Evolutionary conservation across 2,329 filamentous ascomycete species (phyloP).

Genomic region (Arthrocladium fulminans): DNA sequence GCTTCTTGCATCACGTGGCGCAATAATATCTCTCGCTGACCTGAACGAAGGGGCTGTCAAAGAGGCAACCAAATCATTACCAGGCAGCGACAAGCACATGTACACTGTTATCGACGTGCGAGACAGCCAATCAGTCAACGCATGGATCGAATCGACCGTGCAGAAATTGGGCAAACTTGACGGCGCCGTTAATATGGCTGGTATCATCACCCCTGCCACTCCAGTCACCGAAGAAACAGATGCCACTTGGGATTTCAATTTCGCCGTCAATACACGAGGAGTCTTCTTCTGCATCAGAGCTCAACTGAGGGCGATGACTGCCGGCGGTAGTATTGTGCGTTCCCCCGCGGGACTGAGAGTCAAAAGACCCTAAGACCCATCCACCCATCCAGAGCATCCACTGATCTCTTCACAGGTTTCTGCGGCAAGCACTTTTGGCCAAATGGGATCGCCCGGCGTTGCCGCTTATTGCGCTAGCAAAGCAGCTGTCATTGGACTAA

Average conservation of each 20-base stretch:
- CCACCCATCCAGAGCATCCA: too few relatives aligned
- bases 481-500: constrained; percentile 37
- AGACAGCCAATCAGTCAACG: constrained; percentile 10
- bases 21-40: constrained; percentile 42
- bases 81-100: constrained; percentile 9
- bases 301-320: constrained; percentile 36
- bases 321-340: constrained; percentile 11
- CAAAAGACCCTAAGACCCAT: too few relatives aligned
- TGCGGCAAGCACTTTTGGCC: constrained; percentile 19
- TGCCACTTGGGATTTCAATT: constrained; percentile 35
- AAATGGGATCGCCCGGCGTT: constrained; percentile 29
- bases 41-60: constrained; percentile 33
- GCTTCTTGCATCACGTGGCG: constrained; percentile 38
- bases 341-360: too few relatives aligned
- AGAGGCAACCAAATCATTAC: constrained; percentile 20
- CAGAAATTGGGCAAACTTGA: constrained; percentile 18
- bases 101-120: constrained; percentile 13
- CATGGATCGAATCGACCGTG: constrained; percentile 16
- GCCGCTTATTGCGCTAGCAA: constrained; percentile 37
- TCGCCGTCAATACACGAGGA: constrained; percentile 40
- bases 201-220: constrained; percentile 23
- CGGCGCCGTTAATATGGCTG: constrained; percentile 21
- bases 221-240: constrained; percentile 29
- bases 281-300: constrained; percentile 44
- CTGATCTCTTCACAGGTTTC: constrained; percentile 10